These are phyloP conservation scores for Lipomyces starkeyi DNA, from an alignment of 805 yeast species.

Conservation along the genomic window DNA sequence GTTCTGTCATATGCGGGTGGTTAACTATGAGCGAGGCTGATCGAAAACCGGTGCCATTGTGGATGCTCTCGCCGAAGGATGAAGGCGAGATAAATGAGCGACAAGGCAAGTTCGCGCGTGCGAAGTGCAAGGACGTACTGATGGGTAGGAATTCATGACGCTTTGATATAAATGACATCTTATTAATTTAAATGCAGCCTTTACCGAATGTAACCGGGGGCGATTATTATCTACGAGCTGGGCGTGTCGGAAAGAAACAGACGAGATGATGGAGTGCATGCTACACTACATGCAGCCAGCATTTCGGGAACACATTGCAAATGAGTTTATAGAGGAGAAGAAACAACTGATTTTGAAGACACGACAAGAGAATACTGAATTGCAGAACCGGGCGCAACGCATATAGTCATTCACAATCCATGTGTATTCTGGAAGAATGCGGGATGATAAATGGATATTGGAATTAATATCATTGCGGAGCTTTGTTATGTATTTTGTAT, in stretches of 20 bases:
- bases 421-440: not conserved
- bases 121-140: slow-evolving; percentile 24
- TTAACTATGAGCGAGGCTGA: not conserved
- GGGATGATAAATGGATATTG: not conserved
- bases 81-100: slow-evolving; percentile 20
- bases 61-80: slow-evolving; percentile 37
- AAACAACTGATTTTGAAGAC: slow-evolving; percentile 44
- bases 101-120: slow-evolving; percentile 27
- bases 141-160: slow-evolving; percentile 10
- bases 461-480: not conserved
- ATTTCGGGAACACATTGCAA: slow-evolving; percentile 73
- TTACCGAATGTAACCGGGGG: slow-evolving; percentile 68
- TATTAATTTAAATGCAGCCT: slow-evolving; percentile 46
- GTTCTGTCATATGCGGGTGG: not conserved
- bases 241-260: slow-evolving; percentile 64
- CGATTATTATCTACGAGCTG: slow-evolving; percentile 71
- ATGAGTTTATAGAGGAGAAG: slow-evolving; percentile 65
- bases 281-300: slow-evolving; percentile 56
- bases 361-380: slow-evolving; percentile 8
- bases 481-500: not conserved
- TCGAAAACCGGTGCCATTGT: slow-evolving; percentile 27
- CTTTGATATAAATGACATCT: not conserved
- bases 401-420: not conserved
- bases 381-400: not conserved
- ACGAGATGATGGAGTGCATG: slow-evolving; percentile 68